Conservation (phyloP, 2,329 filamentous ascomycete species). For the Diplodia sapinea region DNA sequence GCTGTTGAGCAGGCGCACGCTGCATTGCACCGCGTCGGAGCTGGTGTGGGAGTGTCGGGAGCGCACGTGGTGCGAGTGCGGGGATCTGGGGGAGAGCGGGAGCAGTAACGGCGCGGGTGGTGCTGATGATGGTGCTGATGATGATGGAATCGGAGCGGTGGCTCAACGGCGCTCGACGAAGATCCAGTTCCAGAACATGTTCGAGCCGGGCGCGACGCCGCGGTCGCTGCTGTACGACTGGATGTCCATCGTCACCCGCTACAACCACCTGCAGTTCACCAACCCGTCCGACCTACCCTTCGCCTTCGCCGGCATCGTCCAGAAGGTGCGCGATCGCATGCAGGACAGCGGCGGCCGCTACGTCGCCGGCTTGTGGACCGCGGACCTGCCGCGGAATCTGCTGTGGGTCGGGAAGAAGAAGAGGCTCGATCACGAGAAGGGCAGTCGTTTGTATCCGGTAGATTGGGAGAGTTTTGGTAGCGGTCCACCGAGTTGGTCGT, state of each 20-base stretch:
- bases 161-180: background rate
- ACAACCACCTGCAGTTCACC: background rate
- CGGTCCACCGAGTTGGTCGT: background rate
- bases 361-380: background rate
- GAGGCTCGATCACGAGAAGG: background rate
- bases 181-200: background rate
- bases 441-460: background rate
- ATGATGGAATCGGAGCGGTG: background rate
- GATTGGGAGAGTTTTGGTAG: background rate
- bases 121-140: background rate
- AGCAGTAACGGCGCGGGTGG: too few relatives aligned
- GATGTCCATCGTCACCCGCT: background rate
- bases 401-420: background rate
- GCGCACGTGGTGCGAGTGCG: background rate
- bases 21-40: constrained; percentile 19
- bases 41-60: constrained; percentile 21
- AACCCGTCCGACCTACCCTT: background rate
- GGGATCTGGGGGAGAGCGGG: background rate
- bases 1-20: constrained; percentile 3
- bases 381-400: background rate
- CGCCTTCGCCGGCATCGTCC: background rate
- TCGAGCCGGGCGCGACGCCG: background rate
- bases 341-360: background rate
- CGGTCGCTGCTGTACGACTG: background rate
- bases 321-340: background rate